Evolutionary conservation across 495 filamentous ascomycete species (phyloP).

Genomic region (Penicillium goetzii): DNA sequence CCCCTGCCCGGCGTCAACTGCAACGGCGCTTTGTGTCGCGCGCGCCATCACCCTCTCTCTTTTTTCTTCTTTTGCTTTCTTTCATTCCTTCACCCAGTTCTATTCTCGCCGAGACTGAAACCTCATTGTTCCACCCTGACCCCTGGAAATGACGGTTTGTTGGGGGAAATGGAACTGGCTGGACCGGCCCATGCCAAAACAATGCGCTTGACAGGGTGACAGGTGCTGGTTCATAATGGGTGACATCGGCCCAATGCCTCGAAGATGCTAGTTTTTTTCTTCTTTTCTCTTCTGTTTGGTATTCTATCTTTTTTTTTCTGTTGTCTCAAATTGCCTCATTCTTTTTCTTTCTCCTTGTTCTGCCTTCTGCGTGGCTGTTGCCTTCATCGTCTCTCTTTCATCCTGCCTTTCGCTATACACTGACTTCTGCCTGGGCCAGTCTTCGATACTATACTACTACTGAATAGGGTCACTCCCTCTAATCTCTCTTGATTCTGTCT

Average conservation of each 20-base stretch:
- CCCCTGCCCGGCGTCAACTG: conserved; percentile 28
- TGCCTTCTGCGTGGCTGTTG: neutral
- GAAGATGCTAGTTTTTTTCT: neutral
- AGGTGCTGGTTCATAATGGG: conserved; percentile 8
- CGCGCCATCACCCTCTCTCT: conserved; percentile 1
- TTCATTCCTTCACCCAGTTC: conserved; percentile 13
- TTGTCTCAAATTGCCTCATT: conserved; percentile 20
- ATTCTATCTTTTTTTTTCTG: neutral
- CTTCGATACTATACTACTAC: conserved; percentile 11
- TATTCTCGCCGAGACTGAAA: conserved; percentile 17
- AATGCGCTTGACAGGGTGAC: neutral
- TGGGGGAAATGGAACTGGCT: neutral
- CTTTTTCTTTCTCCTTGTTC: conserved; percentile 16
- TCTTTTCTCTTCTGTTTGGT: conserved; percentile 8
- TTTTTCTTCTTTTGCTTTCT: neutral
- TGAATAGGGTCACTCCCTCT: neutral
- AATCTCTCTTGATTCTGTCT: neutral
- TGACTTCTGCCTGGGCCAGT: neutral
- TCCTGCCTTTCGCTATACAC: neutral
- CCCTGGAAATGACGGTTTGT: conserved; percentile 22
- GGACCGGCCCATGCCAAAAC: conserved; percentile 1
- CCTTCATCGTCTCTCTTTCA: conserved; percentile 20
- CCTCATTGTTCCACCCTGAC: conserved; percentile 19
- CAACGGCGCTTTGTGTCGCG: conserved; percentile 21
- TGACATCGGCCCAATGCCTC: conserved; percentile 5